Conservation (phyloP, 192 early-diverging fungal species). For the Backusella psychrophila region DNA sequence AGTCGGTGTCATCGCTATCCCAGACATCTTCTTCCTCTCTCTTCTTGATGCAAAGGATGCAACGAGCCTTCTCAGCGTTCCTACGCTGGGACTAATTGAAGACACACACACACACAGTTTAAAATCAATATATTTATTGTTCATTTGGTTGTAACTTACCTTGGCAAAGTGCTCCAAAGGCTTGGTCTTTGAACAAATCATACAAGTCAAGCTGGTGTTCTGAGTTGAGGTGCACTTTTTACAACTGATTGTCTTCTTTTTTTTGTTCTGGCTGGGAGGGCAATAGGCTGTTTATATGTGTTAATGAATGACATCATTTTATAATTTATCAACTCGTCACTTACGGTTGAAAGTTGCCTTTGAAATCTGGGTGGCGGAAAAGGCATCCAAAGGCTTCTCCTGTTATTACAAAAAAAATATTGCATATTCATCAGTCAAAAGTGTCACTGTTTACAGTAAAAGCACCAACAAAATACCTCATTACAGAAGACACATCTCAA, state of each 20-base stretch:
- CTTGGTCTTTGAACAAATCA: constrained; percentile 36
- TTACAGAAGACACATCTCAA: constrained; percentile 21
- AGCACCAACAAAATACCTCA: not conserved
- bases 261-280: constrained; percentile 27
- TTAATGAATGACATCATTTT: not conserved
- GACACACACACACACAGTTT: not conserved
- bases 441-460: not conserved
- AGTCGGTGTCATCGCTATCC: constrained; percentile 30
- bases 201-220: constrained; percentile 33
- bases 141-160: constrained; percentile 16
- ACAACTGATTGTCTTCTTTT: constrained; percentile 37
- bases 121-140: not conserved
- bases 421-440: no score
- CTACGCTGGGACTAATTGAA: constrained; percentile 35
- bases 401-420: not conserved
- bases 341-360: constrained; percentile 41
- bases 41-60: constrained; percentile 40
- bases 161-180: constrained; percentile 38
- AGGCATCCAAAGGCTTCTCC: constrained; percentile 36
- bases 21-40: constrained; percentile 37
- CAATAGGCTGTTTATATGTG: constrained; percentile 24
- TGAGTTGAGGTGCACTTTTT: constrained; percentile 39
- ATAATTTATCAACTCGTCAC: not conserved
- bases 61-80: constrained; percentile 43
- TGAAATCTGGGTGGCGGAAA: constrained; percentile 39